Evolutionary conservation across 331 rosid species (phyloP).

Genomic region (Rhamnella rubrinervis): DNA sequence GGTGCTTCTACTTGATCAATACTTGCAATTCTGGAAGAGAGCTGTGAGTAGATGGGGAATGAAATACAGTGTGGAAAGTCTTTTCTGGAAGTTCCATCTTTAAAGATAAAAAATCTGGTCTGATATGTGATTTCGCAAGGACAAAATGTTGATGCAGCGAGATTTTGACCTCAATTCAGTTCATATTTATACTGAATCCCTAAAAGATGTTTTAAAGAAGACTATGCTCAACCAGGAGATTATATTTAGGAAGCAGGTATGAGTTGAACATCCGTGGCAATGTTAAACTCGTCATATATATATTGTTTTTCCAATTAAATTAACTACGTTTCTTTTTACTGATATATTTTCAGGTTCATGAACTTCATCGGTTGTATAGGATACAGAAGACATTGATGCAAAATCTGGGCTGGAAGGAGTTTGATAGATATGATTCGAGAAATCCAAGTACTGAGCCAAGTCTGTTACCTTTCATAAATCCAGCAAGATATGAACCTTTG

Average conservation of each 20-base stretch:
- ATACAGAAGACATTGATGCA: constrained; percentile 52
- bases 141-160: constrained; percentile 41
- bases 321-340: constrained; percentile 1
- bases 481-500: constrained; percentile 18
- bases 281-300: not conserved
- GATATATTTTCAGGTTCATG: constrained; percentile 45
- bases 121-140: constrained; percentile 7
- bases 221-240: constrained; percentile 58
- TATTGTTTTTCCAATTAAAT: not conserved
- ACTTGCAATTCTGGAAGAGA: constrained; percentile 3
- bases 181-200: constrained; percentile 25
- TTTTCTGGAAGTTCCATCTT: not conserved
- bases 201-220: constrained; percentile 39
- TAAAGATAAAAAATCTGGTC: constrained; percentile 8
- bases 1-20: not conserved
- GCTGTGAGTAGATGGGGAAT: constrained; percentile 3
- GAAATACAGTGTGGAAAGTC: constrained; percentile 1
- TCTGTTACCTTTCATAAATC: constrained; percentile 23
- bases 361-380: constrained; percentile 49
- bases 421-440: constrained; percentile 23
- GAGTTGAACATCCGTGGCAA: too few relatives aligned
- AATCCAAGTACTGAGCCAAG: constrained; percentile 27
- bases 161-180: constrained; percentile 39
- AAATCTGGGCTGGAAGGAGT: constrained; percentile 32
- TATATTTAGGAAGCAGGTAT: constrained; percentile 54